Conservation (phyloP, 2,329 filamentous ascomycete genomes). For the Microascus cirrosus region DNA sequence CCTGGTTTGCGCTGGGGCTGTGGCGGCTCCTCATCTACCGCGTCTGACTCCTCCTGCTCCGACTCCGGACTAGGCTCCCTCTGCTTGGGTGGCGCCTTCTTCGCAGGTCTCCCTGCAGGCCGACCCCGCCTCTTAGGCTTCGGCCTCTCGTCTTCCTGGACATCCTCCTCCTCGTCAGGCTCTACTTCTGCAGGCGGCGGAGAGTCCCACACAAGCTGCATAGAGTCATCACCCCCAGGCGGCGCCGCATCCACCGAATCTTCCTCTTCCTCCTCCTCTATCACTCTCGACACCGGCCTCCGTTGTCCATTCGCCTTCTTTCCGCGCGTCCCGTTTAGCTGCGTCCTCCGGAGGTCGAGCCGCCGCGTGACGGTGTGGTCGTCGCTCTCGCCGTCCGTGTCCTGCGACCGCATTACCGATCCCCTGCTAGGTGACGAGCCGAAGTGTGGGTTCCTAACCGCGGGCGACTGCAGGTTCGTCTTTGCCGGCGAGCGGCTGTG, state of each 20-base stretch:
- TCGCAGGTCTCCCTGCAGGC: background rate
- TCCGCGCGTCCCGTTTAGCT: constrained; percentile 17
- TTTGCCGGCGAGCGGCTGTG: constrained; percentile 50
- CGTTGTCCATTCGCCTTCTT: constrained; percentile 18
- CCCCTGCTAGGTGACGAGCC: constrained; percentile 38
- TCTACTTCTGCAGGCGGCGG: constrained; percentile 8
- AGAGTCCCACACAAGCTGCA: constrained; percentile 25
- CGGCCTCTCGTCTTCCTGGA: constrained; percentile 6
- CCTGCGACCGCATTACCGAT: constrained; percentile 16
- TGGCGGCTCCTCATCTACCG: background rate
- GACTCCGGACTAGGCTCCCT: background rate
- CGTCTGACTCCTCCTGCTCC: constrained; percentile 3
- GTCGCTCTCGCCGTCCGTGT: constrained; percentile 15
- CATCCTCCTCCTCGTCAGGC: constrained; percentile 9
- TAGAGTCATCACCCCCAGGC: constrained; percentile 24
- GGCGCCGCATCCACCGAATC: constrained; percentile 12
- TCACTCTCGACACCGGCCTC: constrained; percentile 4
- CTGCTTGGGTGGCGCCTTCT: background rate
- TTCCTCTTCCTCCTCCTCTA: constrained; percentile 12
- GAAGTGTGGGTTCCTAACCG: constrained; percentile 48
- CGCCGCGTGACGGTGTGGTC: constrained; percentile 36
- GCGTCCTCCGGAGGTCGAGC: constrained; percentile 34
- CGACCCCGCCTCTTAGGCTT: constrained; percentile 1
- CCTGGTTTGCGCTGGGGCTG: constrained; percentile 10
- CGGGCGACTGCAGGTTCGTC: constrained; percentile 48